phyloP scores from a whole-genome alignment of 1,139 yeast genomes.

The Chernovozyma aurita region DNA sequence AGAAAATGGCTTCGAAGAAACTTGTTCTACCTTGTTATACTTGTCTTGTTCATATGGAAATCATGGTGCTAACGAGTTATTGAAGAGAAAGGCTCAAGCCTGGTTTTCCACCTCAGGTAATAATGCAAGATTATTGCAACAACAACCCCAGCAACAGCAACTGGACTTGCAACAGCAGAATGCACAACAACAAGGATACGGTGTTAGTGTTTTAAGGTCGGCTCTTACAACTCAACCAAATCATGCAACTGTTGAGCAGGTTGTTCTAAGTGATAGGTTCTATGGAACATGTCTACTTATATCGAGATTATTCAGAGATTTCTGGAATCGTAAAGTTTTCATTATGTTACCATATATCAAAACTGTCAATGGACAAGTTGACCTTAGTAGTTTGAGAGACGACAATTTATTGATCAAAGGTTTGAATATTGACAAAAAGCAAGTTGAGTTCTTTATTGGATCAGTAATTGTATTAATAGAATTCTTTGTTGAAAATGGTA shows the following conservation, averaged over 20 bases:
- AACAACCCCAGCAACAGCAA: conserved; percentile 12
- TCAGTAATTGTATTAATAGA: conserved; percentile 60
- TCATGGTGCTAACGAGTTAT: conserved; percentile 45
- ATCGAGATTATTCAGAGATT: conserved; percentile 70
- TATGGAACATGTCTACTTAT: conserved; percentile 84
- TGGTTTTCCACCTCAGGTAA: conserved; percentile 54
- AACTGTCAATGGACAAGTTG: conserved; percentile 37
- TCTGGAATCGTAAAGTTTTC: conserved; percentile 76
- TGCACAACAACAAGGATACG: conserved; percentile 3
- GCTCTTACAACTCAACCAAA: conserved; percentile 8
- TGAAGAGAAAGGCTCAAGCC: conserved; percentile 46
- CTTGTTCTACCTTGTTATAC: conserved; percentile 82
- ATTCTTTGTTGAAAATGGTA: conserved; percentile 54
- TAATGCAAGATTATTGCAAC: conserved; percentile 40
- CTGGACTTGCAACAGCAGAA: conserved; percentile 3
- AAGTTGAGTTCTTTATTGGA: conserved; percentile 63
- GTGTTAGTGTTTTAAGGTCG: neutral
- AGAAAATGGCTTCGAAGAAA: conserved; percentile 57
- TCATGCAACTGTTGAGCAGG: conserved; percentile 57
- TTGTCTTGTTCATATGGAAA: conserved; percentile 70
- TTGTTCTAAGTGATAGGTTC: conserved; percentile 83
- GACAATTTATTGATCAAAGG: conserved; percentile 42
- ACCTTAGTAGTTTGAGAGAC: conserved; percentile 41
- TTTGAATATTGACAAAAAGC: conserved; percentile 46
- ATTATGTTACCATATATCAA: conserved; percentile 41